Evolutionary conservation across 2,329 filamentous ascomycete genomes (phyloP), one percentile per base, ranked within the genome.

Genomic region (Metarhizium brunneum): DNA sequence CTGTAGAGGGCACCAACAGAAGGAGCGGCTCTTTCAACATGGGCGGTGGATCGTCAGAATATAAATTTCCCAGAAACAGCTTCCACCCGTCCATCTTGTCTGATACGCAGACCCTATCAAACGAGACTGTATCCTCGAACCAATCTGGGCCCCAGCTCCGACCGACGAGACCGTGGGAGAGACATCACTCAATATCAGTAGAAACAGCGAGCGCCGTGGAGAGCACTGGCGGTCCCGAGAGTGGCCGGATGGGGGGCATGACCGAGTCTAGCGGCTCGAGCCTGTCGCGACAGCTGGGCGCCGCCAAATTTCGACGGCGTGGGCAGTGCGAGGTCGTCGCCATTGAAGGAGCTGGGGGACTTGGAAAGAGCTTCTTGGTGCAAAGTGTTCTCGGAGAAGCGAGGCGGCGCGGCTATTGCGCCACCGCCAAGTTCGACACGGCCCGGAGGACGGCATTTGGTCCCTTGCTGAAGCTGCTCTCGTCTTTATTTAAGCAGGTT

Each of bases 331-430:
- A 86, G 62, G 77, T 86, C 30, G 72, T 86, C 20, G 76, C 77
- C 16, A 77, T 87, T 53, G 80, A 84, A 60, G 84, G 84, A 35
- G 74, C 78, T 13, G 82, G 79, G 3, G 84, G 84, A 0, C 69
- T 86, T n/a, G 84, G 84, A 16, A 87, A 87, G 66, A 85, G 79
- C 59, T 82, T 80, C 57, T 73, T 87, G 16, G 80, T 85, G 30
- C 82, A 86, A 62, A 83, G 82, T 8, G 79, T 85, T 5, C 74
- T 85, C 47, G 72, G 78, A 2, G 83, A 86, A 60, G 81, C 81
- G 16, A 74, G 83, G 52, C 76, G 79, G 49, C 77, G 79, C 57
- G 84, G 84, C 2, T 86, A 86, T 63, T 86, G 82, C 62, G 81
- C 83, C 6, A 84, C 81, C 36, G 80, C 83, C 45, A 86, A 86